These are phyloP conservation scores for Camellia oleifera DNA, from an alignment of 179 eudicot species.

Conservation along the genomic window DNA sequence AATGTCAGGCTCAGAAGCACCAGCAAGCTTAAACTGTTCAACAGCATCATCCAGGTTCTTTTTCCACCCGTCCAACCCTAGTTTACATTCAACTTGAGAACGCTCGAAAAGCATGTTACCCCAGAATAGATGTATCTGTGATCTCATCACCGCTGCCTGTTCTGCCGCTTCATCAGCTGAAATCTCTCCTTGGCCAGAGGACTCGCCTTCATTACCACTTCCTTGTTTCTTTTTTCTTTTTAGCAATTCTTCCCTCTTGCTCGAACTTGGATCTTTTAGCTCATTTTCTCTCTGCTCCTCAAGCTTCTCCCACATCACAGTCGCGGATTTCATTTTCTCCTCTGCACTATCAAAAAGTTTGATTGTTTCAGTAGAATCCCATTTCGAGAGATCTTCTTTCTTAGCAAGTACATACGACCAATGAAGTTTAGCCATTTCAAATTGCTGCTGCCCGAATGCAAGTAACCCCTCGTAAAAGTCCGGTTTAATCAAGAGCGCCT, in stretches of 20 bases:
- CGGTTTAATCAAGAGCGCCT: conserved; percentile 77
- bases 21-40: conserved; percentile 83
- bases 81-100: conserved; percentile 80
- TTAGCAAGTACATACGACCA: conserved; percentile 85
- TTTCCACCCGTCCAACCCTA: conserved; percentile 61
- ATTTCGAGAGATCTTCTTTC: conserved; percentile 72
- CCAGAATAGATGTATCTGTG: conserved; percentile 95
- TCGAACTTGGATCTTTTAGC: conserved; percentile 59
- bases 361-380: conserved; percentile 73
- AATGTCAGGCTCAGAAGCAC: conserved; percentile 86
- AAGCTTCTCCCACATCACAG: conserved; percentile 91
- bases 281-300: conserved; percentile 88
- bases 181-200: conserved; percentile 51
- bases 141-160: conserved; percentile 86
- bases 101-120: conserved; percentile 95
- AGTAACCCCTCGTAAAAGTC: conserved; percentile 89
- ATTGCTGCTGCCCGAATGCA: conserved; percentile 93
- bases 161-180: conserved; percentile 90
- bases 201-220: conserved; percentile 41
- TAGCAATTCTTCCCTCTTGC: conserved; percentile 55
- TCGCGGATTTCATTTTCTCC: conserved; percentile 82
- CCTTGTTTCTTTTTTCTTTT: conserved; percentile 66
- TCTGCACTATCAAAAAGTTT: conserved; percentile 75
- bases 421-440: conserved; percentile 96
- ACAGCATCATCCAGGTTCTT: conserved; percentile 72